A percentile compares a stretch with the other conserved stretches of the same genome.
Conservation (phyloP, 441 rosid genomes). For the Syzygium malaccense region DNA sequence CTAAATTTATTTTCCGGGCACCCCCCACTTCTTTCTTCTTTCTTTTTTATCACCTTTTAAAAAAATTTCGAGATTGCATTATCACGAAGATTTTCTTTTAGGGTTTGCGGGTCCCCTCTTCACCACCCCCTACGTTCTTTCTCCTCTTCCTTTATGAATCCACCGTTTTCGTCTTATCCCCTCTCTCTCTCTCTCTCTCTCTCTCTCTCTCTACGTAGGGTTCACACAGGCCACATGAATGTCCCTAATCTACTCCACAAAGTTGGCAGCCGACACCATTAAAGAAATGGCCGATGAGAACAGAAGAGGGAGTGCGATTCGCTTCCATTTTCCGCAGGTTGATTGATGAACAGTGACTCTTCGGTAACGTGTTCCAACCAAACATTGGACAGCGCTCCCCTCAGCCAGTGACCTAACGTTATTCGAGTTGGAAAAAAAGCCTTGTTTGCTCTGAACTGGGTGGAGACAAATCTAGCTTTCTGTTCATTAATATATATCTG, state of each 20-base stretch:
- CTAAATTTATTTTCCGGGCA: no score
- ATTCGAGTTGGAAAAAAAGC: not conserved
- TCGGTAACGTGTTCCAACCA: not conserved
- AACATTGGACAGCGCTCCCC: not conserved
- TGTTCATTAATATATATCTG: not conserved
- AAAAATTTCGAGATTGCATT: not conserved
- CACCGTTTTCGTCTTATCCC: not conserved
- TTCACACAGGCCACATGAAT: slow-evolving; percentile 2
- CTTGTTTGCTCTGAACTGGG: not conserved
- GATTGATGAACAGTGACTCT: not conserved
- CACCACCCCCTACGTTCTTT: not conserved
- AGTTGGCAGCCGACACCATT: slow-evolving; percentile 26
- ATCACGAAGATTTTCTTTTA: not conserved
- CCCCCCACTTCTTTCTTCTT: no score
- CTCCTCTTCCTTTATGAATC: not conserved
- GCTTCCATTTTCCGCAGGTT: not conserved
- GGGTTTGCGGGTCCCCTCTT: not conserved
- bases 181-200: not conserved
- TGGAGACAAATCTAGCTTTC: not conserved
- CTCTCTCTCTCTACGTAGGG: not conserved
- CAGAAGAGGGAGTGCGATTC: not conserved
- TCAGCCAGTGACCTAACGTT: not conserved
- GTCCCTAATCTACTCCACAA: slow-evolving; percentile 8
- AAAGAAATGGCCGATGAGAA: not conserved
- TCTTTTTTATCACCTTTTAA: not conserved